Conservation (phyloP, 495 filamentous ascomycete species). For the Halenospora varia region DNA sequence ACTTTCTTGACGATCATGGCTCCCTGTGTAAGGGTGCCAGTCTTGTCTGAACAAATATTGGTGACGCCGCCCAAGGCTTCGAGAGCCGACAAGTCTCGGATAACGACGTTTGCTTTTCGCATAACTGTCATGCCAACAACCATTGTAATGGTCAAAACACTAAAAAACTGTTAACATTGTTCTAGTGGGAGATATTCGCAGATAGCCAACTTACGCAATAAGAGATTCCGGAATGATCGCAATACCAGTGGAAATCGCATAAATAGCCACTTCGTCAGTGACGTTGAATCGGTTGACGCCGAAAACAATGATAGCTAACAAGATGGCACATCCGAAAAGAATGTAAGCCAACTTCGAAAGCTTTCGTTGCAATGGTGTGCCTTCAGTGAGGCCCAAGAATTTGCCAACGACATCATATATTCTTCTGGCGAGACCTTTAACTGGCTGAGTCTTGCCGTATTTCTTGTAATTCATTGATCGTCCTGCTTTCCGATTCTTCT, state of each 20-base stretch:
- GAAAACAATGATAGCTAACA: conserved; percentile 78
- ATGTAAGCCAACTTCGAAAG: conserved; percentile 70
- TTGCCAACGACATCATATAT: conserved; percentile 60
- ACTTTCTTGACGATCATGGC: conserved; percentile 74
- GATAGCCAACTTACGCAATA: conserved; percentile 50
- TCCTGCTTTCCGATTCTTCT: conserved; percentile 55
- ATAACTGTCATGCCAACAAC: conserved; percentile 75
- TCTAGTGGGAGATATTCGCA: background rate
- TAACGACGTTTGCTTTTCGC: conserved; percentile 71
- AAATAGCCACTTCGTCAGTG: conserved; percentile 69
- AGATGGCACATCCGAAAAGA: conserved; percentile 68
- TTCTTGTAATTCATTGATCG: conserved; percentile 61
- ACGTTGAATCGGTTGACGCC: conserved; percentile 68
- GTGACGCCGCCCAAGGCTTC: conserved; percentile 83
- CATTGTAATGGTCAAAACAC: conserved; percentile 68
- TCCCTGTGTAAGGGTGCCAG: conserved; percentile 77
- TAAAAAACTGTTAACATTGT: conserved; percentile 14
- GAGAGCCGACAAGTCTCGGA: conserved; percentile 71
- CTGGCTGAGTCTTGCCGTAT: conserved; percentile 52
- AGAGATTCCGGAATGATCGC: conserved; percentile 70
- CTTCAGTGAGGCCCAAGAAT: conserved; percentile 71
- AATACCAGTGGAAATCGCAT: conserved; percentile 71
- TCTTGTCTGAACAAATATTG: conserved; percentile 89
- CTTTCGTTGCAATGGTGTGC: conserved; percentile 80
- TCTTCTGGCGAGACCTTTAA: conserved; percentile 53